These are phyloP conservation scores for Pholiota adiposa DNA, from an alignment of 1,284 basidiomycete species.

Conservation along the genomic window DNA sequence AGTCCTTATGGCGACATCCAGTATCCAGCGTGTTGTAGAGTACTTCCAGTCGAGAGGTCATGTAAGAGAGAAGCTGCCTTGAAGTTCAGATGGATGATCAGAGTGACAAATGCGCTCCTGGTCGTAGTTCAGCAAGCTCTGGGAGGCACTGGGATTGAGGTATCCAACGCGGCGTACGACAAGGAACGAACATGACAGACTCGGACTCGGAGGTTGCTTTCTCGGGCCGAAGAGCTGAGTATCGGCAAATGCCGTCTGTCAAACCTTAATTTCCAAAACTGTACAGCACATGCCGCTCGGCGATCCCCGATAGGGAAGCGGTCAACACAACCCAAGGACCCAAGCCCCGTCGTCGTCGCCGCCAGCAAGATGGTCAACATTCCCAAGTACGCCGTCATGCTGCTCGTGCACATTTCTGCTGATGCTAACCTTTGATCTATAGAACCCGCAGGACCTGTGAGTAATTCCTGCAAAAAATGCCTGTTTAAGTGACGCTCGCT, in stretches of 20 bases:
- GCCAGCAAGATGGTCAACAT: conserved; percentile 86
- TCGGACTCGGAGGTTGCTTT: no score
- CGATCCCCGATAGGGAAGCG: conserved; percentile 27
- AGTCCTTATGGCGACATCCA: no score
- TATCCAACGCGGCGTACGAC: no score
- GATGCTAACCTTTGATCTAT: conserved; percentile 30
- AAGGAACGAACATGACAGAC: no score
- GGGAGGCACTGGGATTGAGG: no score
- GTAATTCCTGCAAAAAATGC: conserved; percentile 32
- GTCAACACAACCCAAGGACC: conserved; percentile 30
- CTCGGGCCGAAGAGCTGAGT: not conserved
- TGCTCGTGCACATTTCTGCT: not conserved
- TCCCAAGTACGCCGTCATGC: conserved; percentile 69
- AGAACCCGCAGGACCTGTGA: conserved; percentile 88
- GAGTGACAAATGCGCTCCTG: no score
- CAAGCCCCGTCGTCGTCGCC: conserved; percentile 37
- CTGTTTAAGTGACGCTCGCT: conserved; percentile 1
- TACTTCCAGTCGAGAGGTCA: no score
- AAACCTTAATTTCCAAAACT: conserved; percentile 31
- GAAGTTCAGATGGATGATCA: no score
- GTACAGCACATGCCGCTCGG: conserved; percentile 33
- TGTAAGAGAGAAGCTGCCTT: no score
- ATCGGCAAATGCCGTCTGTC: not conserved
- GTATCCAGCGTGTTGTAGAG: no score
- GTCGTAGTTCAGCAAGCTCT: no score